Evolutionary conservation across 257 asterid species (phyloP), one percentile per base, ranked within the genome.

Genomic region (Gardenia jasminoides): DNA sequence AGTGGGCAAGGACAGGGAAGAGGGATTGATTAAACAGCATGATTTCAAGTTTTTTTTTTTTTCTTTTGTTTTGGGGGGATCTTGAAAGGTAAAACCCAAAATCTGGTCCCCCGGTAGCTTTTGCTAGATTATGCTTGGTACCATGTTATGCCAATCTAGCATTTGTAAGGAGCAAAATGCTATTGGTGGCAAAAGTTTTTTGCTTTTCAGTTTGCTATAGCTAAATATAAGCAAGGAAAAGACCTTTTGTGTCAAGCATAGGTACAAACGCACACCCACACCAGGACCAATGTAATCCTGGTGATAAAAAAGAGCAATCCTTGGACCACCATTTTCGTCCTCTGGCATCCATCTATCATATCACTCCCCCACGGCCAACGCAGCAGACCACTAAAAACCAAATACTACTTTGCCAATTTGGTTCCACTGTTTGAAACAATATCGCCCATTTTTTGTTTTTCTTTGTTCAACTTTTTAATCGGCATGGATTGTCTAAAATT

Each of bases 281-380:
- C 20, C 68, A 77, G 48, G n/a, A n/a, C n/a, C n/a, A n/a, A 43
- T 30, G 15, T 10, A 31, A 77, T 22, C 36, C 19, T 13, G 54
- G 44, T 59, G 31, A 76, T 62, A 4, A 64, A 76, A 77, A 33
- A 24, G 41, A 48, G 20, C 7, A 46, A 70, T 26, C 41, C 46
- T 67, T 67, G 83, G 83, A 69, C 78, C 77, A 79, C 77, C 67
- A 58, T 78, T 70, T 78, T 11, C 3, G 71, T 39, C 22, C 30
- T 59, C 72, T 39, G 71, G 39, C 72, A 78, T n/a, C 59, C 74
- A 36, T 26, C 30, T 52, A 39, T 47, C 62, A 47, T 28, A 26
- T 46, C 58, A 50, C 20, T 48, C 26, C 43, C 6, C 48, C 31
- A 9, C 22, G 48, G 26, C 70, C 70, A 69, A 69, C 73, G 74